Evolutionary conservation across 1,139 yeast genomes (phyloP).

Genomic region (Scheffersomyces illinoinensis): DNA sequence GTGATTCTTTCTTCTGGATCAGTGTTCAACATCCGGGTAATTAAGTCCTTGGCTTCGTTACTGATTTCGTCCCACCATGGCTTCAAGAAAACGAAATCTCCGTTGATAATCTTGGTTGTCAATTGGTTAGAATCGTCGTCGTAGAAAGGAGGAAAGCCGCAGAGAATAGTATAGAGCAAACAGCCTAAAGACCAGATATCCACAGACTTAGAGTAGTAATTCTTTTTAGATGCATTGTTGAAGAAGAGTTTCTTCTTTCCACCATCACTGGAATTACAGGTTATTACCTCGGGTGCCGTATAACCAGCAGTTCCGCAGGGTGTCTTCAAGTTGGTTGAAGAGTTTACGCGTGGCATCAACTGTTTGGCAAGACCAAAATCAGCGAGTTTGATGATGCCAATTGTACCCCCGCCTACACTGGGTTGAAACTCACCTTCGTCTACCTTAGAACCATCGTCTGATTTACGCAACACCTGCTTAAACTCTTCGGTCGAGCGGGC

Average conservation of each 20-base stretch:
- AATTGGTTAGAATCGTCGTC: slow-evolving; percentile 83
- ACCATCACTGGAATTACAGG: slow-evolving; percentile 27
- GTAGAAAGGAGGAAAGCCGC: slow-evolving; percentile 97
- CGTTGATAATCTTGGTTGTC: slow-evolving; percentile 79
- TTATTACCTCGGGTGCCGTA: slow-evolving; percentile 92
- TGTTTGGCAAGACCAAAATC: slow-evolving; percentile 93
- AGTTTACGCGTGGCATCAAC: slow-evolving; percentile 31
- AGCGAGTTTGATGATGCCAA: slow-evolving; percentile 83
- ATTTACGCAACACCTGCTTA: slow-evolving; percentile 50
- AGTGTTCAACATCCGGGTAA: slow-evolving; percentile 52
- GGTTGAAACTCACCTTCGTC: slow-evolving; percentile 86
- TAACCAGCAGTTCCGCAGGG: slow-evolving; percentile 92
- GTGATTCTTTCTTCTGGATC: slow-evolving; percentile 70
- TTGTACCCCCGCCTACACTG: slow-evolving; percentile 86
- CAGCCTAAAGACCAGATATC: slow-evolving; percentile 98
- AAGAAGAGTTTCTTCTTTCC: slow-evolving; percentile 15
- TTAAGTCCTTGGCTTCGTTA: slow-evolving; percentile 66
- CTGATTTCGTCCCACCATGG: slow-evolving; percentile 99
- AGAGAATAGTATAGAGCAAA: slow-evolving; percentile 80
- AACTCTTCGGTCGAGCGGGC: slow-evolving; percentile 49
- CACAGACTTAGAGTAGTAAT: slow-evolving; percentile 83
- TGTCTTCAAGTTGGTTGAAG: slow-evolving; percentile 60
- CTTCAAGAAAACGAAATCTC: slow-evolving; percentile 76
- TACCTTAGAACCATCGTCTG: slow-evolving; percentile 73
- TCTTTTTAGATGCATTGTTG: slow-evolving; percentile 50